These are phyloP conservation scores for Claviceps africana DNA, from an alignment of 2,329 filamentous ascomycete species.

Conservation along the genomic window DNA sequence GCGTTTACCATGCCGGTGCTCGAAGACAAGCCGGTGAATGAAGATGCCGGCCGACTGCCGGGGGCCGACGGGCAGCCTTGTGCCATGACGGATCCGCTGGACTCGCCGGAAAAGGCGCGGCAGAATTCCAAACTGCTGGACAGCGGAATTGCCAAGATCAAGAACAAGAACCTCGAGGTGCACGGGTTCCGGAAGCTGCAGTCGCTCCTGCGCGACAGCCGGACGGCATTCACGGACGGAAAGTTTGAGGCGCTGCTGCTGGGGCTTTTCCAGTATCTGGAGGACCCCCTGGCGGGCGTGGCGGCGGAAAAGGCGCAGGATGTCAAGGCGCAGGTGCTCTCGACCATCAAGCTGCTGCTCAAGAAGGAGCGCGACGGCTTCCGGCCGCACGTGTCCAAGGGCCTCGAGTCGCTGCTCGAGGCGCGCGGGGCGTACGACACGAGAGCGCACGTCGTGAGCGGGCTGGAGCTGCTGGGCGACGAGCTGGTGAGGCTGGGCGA, in stretches of 20 bases:
- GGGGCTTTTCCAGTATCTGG: constrained; percentile 58
- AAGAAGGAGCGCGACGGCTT: constrained; percentile 53
- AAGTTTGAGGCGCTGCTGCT: constrained; percentile 54
- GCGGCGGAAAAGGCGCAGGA: constrained; percentile 53
- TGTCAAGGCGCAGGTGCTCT: constrained; percentile 59
- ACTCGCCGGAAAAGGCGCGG: constrained; percentile 34
- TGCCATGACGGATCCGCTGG: constrained; percentile 9
- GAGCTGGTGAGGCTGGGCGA: constrained; percentile 56
- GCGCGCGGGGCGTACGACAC: constrained; percentile 54
- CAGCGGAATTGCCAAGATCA: constrained; percentile 62
- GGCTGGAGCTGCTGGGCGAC: constrained; percentile 58
- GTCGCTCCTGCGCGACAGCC: constrained; percentile 54
- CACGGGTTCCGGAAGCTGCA: constrained; percentile 71
- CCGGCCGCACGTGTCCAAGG: constrained; percentile 51
- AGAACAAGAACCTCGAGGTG: constrained; percentile 58
- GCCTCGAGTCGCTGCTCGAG: constrained; percentile 51
- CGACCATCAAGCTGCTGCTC: constrained; percentile 59
- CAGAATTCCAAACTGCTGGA: constrained; percentile 51
- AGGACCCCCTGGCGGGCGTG: constrained; percentile 41
- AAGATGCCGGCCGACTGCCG: constrained; percentile 28
- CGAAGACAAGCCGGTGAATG: constrained; percentile 47
- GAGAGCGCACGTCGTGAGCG: constrained; percentile 57
- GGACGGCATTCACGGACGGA: constrained; percentile 48
- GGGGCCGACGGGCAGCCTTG: constrained; percentile 12
- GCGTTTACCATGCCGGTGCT: constrained; percentile 36